Conservation (phyloP, 768 basidiomycete genomes). For the Boletus edulis region DNA sequence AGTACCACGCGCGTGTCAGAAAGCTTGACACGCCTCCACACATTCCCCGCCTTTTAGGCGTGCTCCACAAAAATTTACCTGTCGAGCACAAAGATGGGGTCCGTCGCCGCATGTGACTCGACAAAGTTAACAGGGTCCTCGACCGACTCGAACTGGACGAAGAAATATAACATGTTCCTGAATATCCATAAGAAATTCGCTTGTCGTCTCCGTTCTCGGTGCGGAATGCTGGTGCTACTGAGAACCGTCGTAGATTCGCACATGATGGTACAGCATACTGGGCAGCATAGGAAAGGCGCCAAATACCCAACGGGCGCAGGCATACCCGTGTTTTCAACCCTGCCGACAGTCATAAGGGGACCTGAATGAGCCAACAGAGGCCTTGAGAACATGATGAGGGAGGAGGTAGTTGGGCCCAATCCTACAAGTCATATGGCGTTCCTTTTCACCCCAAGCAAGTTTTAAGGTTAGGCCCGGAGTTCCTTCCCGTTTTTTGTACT, state of each 20-base stretch:
- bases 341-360: too few species aligned
- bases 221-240: slow-evolving; percentile 10
- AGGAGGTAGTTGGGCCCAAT: too few species aligned
- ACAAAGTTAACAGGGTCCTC: slow-evolving; percentile 38
- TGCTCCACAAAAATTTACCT: slow-evolving; percentile 45
- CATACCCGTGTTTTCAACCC: too few species aligned
- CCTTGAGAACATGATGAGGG: too few species aligned
- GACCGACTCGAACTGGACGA: slow-evolving; percentile 40
- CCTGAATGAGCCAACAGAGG: too few species aligned
- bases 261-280: background rate
- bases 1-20: slow-evolving; percentile 30
- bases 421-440: too few species aligned
- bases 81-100: slow-evolving; percentile 49
- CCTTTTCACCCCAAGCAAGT: too few species aligned
- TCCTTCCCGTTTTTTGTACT: too few species aligned
- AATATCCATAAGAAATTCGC: slow-evolving; percentile 22
- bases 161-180: slow-evolving; percentile 42
- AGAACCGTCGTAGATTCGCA: slow-evolving; percentile 18
- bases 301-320: slow-evolving; percentile 14
- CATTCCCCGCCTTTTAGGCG: slow-evolving; percentile 18
- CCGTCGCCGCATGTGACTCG: slow-evolving; percentile 35
- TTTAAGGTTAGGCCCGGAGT: too few species aligned
- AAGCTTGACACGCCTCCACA: slow-evolving; percentile 14
- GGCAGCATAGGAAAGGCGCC: slow-evolving; percentile 4
- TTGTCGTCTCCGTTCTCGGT: background rate